Percentiles rank a stretch among this genome's conserved stretches.
phyloP scores from a whole-genome alignment of 2,329 filamentous ascomycete species.

The Aspergillus ochraceus region DNA sequence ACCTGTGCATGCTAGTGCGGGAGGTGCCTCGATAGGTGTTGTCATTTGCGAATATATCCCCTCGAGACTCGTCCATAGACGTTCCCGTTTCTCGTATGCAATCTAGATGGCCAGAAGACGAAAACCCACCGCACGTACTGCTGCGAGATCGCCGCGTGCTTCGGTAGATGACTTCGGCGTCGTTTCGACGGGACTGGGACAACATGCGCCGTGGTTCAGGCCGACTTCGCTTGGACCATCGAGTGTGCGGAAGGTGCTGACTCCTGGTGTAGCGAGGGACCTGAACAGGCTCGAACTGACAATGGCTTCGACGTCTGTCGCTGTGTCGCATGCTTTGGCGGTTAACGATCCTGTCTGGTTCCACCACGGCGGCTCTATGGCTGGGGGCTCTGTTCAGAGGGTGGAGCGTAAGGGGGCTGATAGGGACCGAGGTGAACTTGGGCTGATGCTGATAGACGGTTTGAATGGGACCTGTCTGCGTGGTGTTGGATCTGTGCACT shows the following conservation, averaged over 20 bases:
- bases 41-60: constrained; percentile 16
- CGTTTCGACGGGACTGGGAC: constrained; percentile 28
- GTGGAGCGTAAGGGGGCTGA: constrained; percentile 7
- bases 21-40: constrained; percentile 33
- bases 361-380: constrained; percentile 8
- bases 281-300: constrained; percentile 27
- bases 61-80: constrained; percentile 27
- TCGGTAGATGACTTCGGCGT: constrained; percentile 35
- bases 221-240: constrained; percentile 22
- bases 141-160: constrained; percentile 37
- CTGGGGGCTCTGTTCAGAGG: constrained; percentile 9
- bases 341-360: constrained; percentile 7
- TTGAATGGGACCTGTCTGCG: constrained; percentile 23
- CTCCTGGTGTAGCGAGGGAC: constrained; percentile 29
- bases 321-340: constrained; percentile 15
- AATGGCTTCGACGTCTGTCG: constrained; percentile 14
- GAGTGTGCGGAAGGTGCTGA: constrained; percentile 26
- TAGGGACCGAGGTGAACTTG: neutral
- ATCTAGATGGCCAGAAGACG: constrained; percentile 23
- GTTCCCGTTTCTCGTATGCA: constrained; percentile 32
- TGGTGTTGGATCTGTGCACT: constrained; percentile 17
- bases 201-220: constrained; percentile 24
- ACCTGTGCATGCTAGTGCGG: constrained; percentile 26
- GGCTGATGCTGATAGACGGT: constrained; percentile 15
- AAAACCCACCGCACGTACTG: constrained; percentile 29